Percentiles rank a stretch among this genome's conserved stretches.
These are phyloP conservation scores for Salvia sclarea DNA, from an alignment of 305 asterid species.

Conservation along the genomic window DNA sequence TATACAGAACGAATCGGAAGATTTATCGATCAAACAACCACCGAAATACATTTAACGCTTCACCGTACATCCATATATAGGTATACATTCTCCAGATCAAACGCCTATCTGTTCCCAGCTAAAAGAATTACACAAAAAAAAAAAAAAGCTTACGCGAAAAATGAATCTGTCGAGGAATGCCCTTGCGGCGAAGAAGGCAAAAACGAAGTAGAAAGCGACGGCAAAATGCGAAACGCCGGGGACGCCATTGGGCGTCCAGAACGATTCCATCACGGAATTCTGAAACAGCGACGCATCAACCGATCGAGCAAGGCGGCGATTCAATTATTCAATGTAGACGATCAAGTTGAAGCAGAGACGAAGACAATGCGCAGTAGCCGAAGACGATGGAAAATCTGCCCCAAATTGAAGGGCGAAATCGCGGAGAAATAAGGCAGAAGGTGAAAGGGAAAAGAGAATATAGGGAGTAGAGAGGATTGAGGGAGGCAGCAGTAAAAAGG, in stretches of 20 bases:
- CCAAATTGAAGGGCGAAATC: slow-evolving; percentile 14
- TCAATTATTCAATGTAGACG: background rate
- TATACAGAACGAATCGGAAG: slow-evolving; percentile 16
- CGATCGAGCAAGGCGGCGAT: slow-evolving; percentile 16
- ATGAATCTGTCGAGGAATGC: slow-evolving; percentile 51
- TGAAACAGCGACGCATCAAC: slow-evolving; percentile 27
- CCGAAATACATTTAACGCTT: slow-evolving; percentile 6
- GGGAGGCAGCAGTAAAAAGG: slow-evolving; percentile 16
- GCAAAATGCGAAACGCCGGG: slow-evolving; percentile 49
- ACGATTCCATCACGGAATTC: slow-evolving; percentile 46
- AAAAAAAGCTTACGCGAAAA: slow-evolving; percentile 46
- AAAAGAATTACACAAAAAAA: background rate
- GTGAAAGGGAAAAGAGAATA: slow-evolving; percentile 16
- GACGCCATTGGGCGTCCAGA: slow-evolving; percentile 47
- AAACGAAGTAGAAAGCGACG: slow-evolving; percentile 43
- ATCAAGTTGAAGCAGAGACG: slow-evolving; percentile 20
- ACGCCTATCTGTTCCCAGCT: background rate
- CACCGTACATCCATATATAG: slow-evolving; percentile 15
- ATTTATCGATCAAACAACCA: slow-evolving; percentile 4
- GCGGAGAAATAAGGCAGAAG: background rate
- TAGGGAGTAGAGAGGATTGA: slow-evolving; percentile 34
- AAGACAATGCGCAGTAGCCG: slow-evolving; percentile 4
- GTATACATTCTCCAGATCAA: background rate
- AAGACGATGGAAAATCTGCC: slow-evolving; percentile 13
- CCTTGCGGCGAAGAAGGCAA: slow-evolving; percentile 50